A percentile compares a stretch with the other conserved stretches of the same genome.
These are phyloP conservation scores for Boletus barrowsii DNA, from an alignment of 768 basidiomycete genomes.

Conservation along the genomic window DNA sequence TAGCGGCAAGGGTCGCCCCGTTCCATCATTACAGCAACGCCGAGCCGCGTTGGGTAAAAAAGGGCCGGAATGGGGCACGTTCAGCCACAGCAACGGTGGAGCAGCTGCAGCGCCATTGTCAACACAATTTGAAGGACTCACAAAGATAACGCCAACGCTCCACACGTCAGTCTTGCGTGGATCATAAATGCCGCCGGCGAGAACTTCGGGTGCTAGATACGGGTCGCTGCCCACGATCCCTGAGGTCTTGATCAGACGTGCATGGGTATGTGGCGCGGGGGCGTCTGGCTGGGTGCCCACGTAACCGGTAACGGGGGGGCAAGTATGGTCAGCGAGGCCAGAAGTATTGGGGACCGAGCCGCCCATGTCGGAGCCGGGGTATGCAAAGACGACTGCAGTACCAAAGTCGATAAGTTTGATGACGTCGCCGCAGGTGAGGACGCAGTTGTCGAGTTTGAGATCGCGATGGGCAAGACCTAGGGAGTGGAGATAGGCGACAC, in stretches of 20 bases:
- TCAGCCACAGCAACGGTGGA: neutral
- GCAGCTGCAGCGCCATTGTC: neutral
- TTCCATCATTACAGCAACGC: conserved; percentile 1
- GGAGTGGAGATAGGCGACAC: conserved; percentile 96
- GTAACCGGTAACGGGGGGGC: conserved; percentile 18
- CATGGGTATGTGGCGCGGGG: conserved; percentile 40
- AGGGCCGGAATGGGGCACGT: conserved; percentile 1
- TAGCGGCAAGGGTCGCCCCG: neutral
- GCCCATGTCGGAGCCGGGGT: conserved; percentile 79
- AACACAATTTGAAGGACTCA: conserved; percentile 36
- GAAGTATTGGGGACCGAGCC: conserved; percentile 27
- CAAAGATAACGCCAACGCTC: conserved; percentile 97
- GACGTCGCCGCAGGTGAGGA: conserved; percentile 92
- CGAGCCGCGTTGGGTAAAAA: neutral
- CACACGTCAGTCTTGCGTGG: conserved; percentile 98
- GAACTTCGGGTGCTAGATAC: conserved; percentile 96
- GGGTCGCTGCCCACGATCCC: conserved; percentile 98
- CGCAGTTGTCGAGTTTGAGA: conserved; percentile 99
- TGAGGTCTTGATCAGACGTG: conserved; percentile 55
- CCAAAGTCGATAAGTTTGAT: conserved; percentile 99
- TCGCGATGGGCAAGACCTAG: conserved; percentile 98
- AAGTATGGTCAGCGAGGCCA: neutral
- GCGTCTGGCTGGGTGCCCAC: conserved; percentile 18
- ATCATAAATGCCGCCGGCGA: conserved; percentile 78
- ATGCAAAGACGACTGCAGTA: conserved; percentile 99